Evolutionary conservation across 805 yeast species (phyloP), one percentile per base, ranked within the genome.

Genomic region (Sugiyamaella americana): DNA sequence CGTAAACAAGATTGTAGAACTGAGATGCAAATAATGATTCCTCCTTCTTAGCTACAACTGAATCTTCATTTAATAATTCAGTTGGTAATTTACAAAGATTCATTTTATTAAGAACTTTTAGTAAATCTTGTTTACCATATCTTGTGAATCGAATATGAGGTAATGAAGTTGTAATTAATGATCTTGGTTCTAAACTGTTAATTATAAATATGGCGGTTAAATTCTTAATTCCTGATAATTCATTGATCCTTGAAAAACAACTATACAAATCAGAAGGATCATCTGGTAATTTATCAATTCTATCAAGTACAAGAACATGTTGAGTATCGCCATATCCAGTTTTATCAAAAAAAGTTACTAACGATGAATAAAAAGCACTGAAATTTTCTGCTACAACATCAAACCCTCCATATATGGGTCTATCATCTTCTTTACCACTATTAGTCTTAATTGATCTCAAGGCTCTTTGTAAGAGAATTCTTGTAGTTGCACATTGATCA

Each of bases 221-320:
- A 51, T 73, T 72, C 6, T 51, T 51, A 17, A 73, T 56, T 13
- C 51, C 53, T 5, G 71, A 57, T 46, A 70, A 61, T 51, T 76
- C 80, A 18, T 66, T 60, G 21, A 74, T 49, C 34, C 72, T 58
- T 0, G 70, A 51, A 48, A 77, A 68, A 3, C 73, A 66, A 26
- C 67, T 60, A 44, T 69, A 64, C 19, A 76, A 54, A 13, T 67
- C 74, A 13, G 60, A 57, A 1, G 70, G 62, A 13, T 65, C 53
- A 18, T 74, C 80, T 47, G 67, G 68, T 37, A 76, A 66, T 45
- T 68, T 66, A 55, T 77, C 82, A 22, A 77, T 64, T 3, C 75
- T 59, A 49, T 77, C 82, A 10, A 77, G 64, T 1, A 77, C 78
- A 35, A 77, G 58, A 2, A 75, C 68, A 51, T 75, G 79, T 8